Evolutionary conservation across 768 basidiomycete genomes (phyloP), one percentile per base, ranked within the genome.

Genomic region (Boletus sensibilis): DNA sequence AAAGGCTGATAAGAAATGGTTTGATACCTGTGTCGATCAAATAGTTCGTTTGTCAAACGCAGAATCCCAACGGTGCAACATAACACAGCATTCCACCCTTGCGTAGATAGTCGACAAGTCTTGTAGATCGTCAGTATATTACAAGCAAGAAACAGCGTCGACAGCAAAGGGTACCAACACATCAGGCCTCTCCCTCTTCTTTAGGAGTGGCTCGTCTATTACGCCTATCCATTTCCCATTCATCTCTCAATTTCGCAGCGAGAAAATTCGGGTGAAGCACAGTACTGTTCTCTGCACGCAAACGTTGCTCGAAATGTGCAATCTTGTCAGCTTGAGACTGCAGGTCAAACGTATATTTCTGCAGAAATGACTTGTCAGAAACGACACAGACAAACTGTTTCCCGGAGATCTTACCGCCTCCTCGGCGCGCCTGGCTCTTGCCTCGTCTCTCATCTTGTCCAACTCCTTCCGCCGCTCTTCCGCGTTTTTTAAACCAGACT

Each of bases 381-480:
- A 52, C 43, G 31, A 56, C 9, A 20, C 44, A 1, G 29, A 21
- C 5, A 0, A 16, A 1, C 27, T 1, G 5, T 42, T 13, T 13
- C 21, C 4, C n/a, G 12, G 13, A 21, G 41, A 35, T 66, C 82
- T 61, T 46, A 87, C 87, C 45, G 78, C 76, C 60, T 88, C 86
- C 40, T 75, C 71, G 20, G 72, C 72, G 11, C 84, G 78, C 60
- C 80, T 86, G 1, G 78, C 79, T 59, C 79, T 78, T 18, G 84
- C 85, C 38, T 89, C 88, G 38, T 90, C 85, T 53, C 86, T 79
- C 84, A 87, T 81, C 64, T 76, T 82, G 64, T 85, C 78, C 62
- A 90, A 63, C 55, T 91, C 86, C 61, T 79, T 85, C 54, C 82
- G 77, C 46, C 86, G 76, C 65, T 89, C 87, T 59, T 88, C 87